phyloP scores from a whole-genome alignment of 2,329 filamentous ascomycete species.

The Sclerotinia spermophila region DNA sequence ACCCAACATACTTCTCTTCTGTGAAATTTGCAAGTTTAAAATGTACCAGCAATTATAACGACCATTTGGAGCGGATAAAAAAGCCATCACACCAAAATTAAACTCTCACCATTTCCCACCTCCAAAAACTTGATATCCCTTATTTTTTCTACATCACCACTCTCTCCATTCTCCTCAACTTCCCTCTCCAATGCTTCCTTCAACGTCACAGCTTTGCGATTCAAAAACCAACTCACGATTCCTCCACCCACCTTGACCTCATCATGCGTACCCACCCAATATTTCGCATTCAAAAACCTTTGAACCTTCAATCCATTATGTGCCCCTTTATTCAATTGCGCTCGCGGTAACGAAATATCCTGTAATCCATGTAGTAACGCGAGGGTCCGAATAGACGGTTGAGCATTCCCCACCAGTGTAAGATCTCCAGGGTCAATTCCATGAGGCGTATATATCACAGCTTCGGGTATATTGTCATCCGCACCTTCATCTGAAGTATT shows the following conservation, averaged over 20 bases:
- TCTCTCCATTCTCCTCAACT: slow-evolving; percentile 24
- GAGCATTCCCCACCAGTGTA: slow-evolving; percentile 41
- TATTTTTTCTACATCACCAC: slow-evolving; percentile 20
- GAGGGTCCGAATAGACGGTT: slow-evolving; percentile 49
- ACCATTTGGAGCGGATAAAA: not conserved
- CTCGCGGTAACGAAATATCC: slow-evolving; percentile 47
- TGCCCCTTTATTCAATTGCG: slow-evolving; percentile 62
- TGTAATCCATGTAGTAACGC: slow-evolving; percentile 63
- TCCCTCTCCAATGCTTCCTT: slow-evolving; percentile 43
- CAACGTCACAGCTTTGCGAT: slow-evolving; percentile 44
- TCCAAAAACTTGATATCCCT: slow-evolving; percentile 27
- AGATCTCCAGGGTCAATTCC: slow-evolving; percentile 51
- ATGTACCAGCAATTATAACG: not conserved
- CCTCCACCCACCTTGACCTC: slow-evolving; percentile 59
- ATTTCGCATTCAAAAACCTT: slow-evolving; percentile 49
- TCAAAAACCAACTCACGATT: slow-evolving; percentile 51
- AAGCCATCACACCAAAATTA: slow-evolving; percentile 25
- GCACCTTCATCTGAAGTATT: slow-evolving; percentile 27
- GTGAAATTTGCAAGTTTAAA: not conserved
- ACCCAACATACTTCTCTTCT: not conserved
- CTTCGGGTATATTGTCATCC: slow-evolving; percentile 43
- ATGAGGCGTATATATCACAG: slow-evolving; percentile 62
- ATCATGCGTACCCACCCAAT: slow-evolving; percentile 65
- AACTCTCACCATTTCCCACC: slow-evolving; percentile 28
- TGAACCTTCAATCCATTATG: slow-evolving; percentile 58